Evolutionary conservation across 176 grass and related monocot genomes (phyloP).

Genomic region (Hyparrhenia diplandra): DNA sequence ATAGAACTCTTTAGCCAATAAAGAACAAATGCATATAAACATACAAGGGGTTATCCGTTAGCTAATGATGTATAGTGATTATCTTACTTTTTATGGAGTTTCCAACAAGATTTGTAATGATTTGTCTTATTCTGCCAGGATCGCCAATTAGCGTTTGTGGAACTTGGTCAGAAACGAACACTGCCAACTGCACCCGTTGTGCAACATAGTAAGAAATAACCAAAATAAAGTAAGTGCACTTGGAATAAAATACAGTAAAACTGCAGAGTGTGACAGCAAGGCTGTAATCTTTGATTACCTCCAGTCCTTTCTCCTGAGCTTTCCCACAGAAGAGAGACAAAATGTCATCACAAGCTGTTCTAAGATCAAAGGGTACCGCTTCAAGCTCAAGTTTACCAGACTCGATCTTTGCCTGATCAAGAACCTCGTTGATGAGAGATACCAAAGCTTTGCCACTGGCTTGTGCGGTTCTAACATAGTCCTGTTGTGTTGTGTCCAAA

Average conservation of each 20-base stretch:
- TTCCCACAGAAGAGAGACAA: slow-evolving; percentile 95
- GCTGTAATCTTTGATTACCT: slow-evolving; percentile 52
- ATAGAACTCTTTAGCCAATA: slow-evolving; percentile 18
- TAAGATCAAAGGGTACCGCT: slow-evolving; percentile 75
- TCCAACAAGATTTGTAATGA: slow-evolving; percentile 96
- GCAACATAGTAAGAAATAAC: not conserved
- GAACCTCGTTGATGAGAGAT: slow-evolving; percentile 94
- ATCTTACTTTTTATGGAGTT: slow-evolving; percentile 95
- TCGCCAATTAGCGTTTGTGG: slow-evolving; percentile 84
- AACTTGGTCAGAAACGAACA: slow-evolving; percentile 90
- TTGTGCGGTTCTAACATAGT: slow-evolving; percentile 97
- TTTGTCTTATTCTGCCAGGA: slow-evolving; percentile 84
- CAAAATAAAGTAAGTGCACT: slow-evolving; percentile 20
- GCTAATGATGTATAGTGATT: not conserved
- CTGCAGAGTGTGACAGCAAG: not conserved
- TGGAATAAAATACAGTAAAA: slow-evolving; percentile 30
- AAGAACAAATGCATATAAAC: slow-evolving; percentile 1
- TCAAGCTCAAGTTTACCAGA: slow-evolving; percentile 98
- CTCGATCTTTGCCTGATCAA: slow-evolving; percentile 99
- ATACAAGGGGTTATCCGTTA: not conserved
- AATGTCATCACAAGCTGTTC: slow-evolving; percentile 79
- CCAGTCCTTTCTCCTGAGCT: slow-evolving; percentile 91
- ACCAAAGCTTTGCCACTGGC: slow-evolving; percentile 93
- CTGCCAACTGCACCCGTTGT: slow-evolving; percentile 55
- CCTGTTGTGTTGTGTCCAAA: slow-evolving; percentile 85